phyloP scores from a whole-genome alignment of 1,284 basidiomycete species.

The Afroboletus lepidellus region DNA sequence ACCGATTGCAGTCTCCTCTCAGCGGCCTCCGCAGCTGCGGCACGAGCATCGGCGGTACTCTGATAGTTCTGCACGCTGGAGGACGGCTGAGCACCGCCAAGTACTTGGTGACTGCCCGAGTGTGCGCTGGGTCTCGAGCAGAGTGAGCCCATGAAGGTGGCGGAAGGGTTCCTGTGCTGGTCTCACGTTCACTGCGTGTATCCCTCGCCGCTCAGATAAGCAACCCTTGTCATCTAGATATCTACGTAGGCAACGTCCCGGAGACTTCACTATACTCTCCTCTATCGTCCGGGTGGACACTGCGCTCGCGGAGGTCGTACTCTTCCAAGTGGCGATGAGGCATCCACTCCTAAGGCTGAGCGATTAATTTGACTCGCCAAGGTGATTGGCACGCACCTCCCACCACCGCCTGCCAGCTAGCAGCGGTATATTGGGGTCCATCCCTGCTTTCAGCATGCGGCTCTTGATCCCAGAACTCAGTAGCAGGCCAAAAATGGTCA shows the following conservation, averaged over 20 bases:
- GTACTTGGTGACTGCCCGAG: constrained; percentile 54
- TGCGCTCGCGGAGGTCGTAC: constrained; percentile 46
- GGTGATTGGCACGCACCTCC: constrained; percentile 55
- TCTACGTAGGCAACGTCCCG: constrained; percentile 29
- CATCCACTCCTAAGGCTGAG: constrained; percentile 51
- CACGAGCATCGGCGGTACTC: constrained; percentile 45
- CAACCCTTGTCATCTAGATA: constrained; percentile 1
- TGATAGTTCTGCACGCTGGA: constrained; percentile 29
- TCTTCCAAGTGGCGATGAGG: constrained; percentile 55
- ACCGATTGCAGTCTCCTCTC: constrained; percentile 65
- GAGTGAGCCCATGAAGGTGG: constrained; percentile 57
- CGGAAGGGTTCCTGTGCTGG: too few relatives aligned
- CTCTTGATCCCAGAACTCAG: constrained; percentile 81
- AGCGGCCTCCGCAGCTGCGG: constrained; percentile 67
- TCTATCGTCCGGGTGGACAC: constrained; percentile 30
- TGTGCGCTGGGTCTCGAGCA: constrained; percentile 60
- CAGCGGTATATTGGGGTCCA: constrained; percentile 64
- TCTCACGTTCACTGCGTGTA: constrained; percentile 11
- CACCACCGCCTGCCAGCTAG: constrained; percentile 64
- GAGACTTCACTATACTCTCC: constrained; percentile 45
- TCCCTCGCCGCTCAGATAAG: constrained; percentile 22
- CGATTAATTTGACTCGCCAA: constrained; percentile 23
- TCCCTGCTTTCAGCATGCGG: constrained; percentile 74
- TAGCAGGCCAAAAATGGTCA: constrained; percentile 81
- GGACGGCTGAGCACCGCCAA: constrained; percentile 36